These are phyloP conservation scores for Globisporangium paddicum DNA, from an alignment of 352 stramenopile genomes.

Conservation along the genomic window DNA sequence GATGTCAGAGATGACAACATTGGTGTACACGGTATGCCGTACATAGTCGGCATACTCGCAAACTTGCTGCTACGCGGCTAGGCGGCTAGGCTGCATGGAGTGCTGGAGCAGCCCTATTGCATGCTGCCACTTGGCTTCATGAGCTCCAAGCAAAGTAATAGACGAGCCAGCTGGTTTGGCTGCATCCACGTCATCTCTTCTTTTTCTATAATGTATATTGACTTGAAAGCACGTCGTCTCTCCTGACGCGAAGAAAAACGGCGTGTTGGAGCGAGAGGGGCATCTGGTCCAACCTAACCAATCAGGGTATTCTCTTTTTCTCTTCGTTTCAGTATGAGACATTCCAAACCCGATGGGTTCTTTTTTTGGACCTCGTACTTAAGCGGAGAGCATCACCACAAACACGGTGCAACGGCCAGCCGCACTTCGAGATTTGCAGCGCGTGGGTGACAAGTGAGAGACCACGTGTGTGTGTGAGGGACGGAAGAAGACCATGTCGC, in stretches of 20 bases:
- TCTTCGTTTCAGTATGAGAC: background rate
- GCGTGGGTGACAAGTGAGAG: background rate
- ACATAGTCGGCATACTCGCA: background rate
- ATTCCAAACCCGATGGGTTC: background rate
- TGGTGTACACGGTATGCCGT: background rate
- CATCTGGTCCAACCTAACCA: background rate
- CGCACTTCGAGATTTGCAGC: conserved; percentile 24
- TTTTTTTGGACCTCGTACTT: conserved; percentile 14
- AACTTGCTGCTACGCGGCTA: background rate
- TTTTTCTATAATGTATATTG: no score
- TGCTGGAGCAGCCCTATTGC: background rate
- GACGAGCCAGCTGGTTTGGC: no score
- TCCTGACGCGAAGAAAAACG: background rate
- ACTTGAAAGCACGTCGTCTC: background rate
- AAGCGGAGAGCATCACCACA: background rate
- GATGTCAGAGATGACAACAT: no score
- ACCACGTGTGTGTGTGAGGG: background rate
- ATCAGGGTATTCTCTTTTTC: background rate
- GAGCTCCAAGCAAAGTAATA: no score
- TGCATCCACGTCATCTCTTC: no score
- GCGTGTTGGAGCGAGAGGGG: conserved; percentile 8
- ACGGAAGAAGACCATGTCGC: conserved; percentile 23
- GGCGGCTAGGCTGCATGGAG: no score
- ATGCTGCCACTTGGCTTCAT: no score
- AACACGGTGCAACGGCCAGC: conserved; percentile 1